Base-by-base conservation (phyloP, 306 rosid species). In the Prunus armeniaca region DNA sequence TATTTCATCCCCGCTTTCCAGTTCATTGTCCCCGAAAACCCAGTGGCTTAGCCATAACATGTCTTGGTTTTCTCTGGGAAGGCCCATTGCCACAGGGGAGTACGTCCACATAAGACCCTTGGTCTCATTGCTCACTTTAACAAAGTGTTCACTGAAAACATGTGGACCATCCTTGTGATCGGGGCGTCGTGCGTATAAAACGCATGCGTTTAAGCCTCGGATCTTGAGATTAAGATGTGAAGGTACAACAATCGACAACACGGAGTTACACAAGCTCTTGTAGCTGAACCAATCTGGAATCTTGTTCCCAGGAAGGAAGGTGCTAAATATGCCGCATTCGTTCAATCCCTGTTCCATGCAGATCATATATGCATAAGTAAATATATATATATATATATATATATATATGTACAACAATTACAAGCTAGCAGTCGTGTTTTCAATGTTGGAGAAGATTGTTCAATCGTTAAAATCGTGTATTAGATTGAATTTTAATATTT, bases 321-420 rank as follows among this genome's bases (percentile, higher is more conserved):
- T 22, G 64, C 64, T 22, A 22, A 22, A 17, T 32, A 65, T 65
- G 49, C 69, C 25, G 19, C 69, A 32, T 32, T 32, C 69, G n/a
- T 15, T 14, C 22, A 17, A 0, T 32, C 22, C 69, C 69, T 65
- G 47, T 65, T 64, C 9, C 69, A 17, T 65, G 69, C 14, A 11
- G 12, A 30, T 8, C 17, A 14, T 1, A 12, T 9, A 2, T 22
- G 24, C 11, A 12, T 0, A 10, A 9, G 5, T 56, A 55, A 7
- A 18, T 0, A 22, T 17, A 17, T 19, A 15, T 0, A 1, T 9
- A n/a, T n/a, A 15, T 0, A 1, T 9, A 18, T 0, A 22, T 17
- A 17, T 19, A 15, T 0, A 1, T 9, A n/a, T n/a, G n/a, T 22
- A 55, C 4, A 50, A 18, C 61, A 56, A 56, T 56, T n/a, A 17